phyloP scores from a whole-genome alignment of 225 moss, liverwort and hornwort genomes.

The Straminergon stramineum region DNA sequence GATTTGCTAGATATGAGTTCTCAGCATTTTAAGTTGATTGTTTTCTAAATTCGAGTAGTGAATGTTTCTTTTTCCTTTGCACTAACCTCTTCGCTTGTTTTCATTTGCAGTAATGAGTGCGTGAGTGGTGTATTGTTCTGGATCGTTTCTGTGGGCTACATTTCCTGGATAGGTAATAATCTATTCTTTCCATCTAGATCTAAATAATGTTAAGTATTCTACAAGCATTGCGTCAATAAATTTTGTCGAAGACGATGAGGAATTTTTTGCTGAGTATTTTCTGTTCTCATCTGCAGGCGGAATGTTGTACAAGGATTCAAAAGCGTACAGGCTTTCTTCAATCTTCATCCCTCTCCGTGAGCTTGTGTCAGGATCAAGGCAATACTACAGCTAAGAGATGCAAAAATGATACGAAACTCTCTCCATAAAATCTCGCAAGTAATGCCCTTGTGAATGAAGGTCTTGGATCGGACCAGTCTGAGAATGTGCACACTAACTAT shows the following conservation, averaged over 20 bases:
- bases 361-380: slow-evolving; percentile 54
- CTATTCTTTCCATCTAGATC: not conserved
- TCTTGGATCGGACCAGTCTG: not conserved
- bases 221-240: not conserved
- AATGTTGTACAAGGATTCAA: slow-evolving; percentile 55
- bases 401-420: not conserved
- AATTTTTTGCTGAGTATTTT: not conserved
- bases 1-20: not conserved
- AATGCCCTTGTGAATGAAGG: not conserved
- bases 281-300: slow-evolving; percentile 15
- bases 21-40: not conserved
- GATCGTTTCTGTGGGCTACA: slow-evolving; percentile 24
- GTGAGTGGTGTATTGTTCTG: slow-evolving; percentile 40
- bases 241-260: not conserved
- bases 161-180: slow-evolving; percentile 41
- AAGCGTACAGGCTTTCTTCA: slow-evolving; percentile 37
- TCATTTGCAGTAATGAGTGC: slow-evolving; percentile 36
- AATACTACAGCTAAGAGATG: slow-evolving; percentile 8
- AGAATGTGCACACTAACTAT: slow-evolving; percentile 12
- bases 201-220: not conserved
- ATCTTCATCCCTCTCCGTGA: slow-evolving; percentile 46
- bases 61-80: not conserved
- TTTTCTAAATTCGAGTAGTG: not conserved
- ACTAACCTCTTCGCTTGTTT: not conserved
- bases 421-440: not conserved